Evolutionary conservation across 2,329 filamentous ascomycete genomes (phyloP), one percentile per base, ranked within the genome.

Genomic region (Oidium heveae): DNA sequence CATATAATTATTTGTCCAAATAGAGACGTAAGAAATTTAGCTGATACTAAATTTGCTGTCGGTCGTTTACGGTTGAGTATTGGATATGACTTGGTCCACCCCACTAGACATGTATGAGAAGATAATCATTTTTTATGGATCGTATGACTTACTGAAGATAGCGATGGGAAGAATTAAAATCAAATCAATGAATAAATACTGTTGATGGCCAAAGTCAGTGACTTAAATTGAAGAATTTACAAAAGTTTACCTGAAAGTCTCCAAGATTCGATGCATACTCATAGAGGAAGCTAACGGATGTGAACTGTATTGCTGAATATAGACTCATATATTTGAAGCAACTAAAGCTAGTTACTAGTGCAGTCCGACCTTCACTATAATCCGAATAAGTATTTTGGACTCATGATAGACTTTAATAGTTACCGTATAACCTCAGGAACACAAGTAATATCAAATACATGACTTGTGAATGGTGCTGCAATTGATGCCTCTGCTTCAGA

Each of bases 241-340:
- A 32, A 32, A 18, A 10, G 3, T 50, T 41, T 64, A 79, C 76
- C 68, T 96, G 91, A 65, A 98, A 96, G 66, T 98, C 91, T 52
- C 91, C 93, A 6, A 98, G 72, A 65, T 98, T 98, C 9, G 86
- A 94, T 12, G 84, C 93, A 8, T 81, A 87, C 7, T 87, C 85
- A 67, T 98, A 98, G 16, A 98, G 74, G 65, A 98, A 95, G 73
- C 84, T 94, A 63, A 98, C 93, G 0, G 86, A 86, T 8, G 86
- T 94, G 71, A 98, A 98, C 67, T 98, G 91, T 60, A 98, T 98
- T n/a, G 91, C 89, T 2, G 88, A 96, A 71, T 98, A 98, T 59
- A 98, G 70, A 62, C 85, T 93, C 93, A 98, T 98, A 69, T 94
- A 98, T 71, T 96, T 98, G 75, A 98, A 98, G 71, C 91, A 98